Base-by-base conservation (phyloP, 495 filamentous ascomycete species). In the Tuber borchii region DNA sequence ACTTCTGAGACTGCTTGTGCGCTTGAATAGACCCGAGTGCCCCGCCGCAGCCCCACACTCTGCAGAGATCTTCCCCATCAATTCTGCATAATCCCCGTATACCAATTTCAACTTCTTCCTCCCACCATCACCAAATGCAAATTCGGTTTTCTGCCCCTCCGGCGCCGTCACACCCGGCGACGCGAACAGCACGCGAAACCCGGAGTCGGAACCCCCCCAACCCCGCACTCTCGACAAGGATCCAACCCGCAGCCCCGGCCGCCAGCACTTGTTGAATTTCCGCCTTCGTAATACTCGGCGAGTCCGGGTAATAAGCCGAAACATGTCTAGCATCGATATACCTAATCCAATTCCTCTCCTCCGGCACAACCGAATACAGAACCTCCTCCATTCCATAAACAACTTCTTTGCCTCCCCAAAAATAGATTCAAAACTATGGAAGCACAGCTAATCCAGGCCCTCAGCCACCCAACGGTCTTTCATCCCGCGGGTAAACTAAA, bases 241-340 rank as follows among this genome's bases (percentile, higher is more conserved):
- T 70, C 16, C 19, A 20, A 17, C 81, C 73, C 22, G 73, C 71
- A n/a, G 65, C 70, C 46, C 76, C 77, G 19, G 77, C 70, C 4
- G 46, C 48, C 45, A 83, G 81, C 19, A 83, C 72, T 8, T 71
- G 65, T 45, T 81, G 76, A 51, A 83, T 83, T 61, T 99, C 95
- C 44, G 89, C 87, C 83, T 97, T 91, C 40, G 91, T 93, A 82
- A 99, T 97, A 48, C 88, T 86, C 31, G 92, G 88, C 12, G 93
- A 97, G 75, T 93, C 90, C 10, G 95, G 95, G 82, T 99, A 98
- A 84, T 99, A 99, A 1, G 91, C 91, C 2, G 92, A 94, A 85
- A 97, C 87, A 83, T 98, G 95, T 19, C 93, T 93, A 20, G 89
- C 85, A 20, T 92, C 90, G 1, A 91, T 87, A 82, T 96, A 97